Base-by-base conservation (phyloP, 306 rosid genomes). In the Pachyrhizus erosus region DNA sequence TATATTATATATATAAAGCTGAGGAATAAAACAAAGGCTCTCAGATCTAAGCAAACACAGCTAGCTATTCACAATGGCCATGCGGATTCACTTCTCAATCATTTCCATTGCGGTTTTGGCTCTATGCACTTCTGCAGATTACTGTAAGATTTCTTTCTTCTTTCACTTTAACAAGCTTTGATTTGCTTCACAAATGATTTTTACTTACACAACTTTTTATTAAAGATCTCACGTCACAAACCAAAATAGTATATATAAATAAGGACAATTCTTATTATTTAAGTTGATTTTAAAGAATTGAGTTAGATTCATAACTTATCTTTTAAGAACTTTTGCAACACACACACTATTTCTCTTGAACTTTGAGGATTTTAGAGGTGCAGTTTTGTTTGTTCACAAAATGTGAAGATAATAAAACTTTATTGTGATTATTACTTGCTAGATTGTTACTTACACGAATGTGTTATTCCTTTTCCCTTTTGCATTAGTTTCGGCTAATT, bases 31-130 rank as follows among this genome's bases (percentile, higher is more conserved):
- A 76, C 39, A 71, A 26, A 55, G 74, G 11, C 51, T 26, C 79
- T 67, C 76, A 79, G 1, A 79, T 80, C 74, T 79, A 79, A 79
- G 66, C 72, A 57, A 10, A 26, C 73, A 83, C 10, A 40, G 24
- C 26, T 67, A 81, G 40, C 70, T 49, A 54, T 68, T 43, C 43
- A 20, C 37, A 34, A 90, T 92, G 92, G 75, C 80, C 27, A 17
- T 61, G 5, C 7, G 14, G 77, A 24, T 86, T 83, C 23, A 31
- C 78, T 11, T 86, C 70, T 68, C 81, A 31, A 40, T 85, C 31
- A 69, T 92, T 60, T 45, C 84, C 15, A 37, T 87, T 0, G 61
- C 88, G 15, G 39, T 84, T 69, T 84, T 89, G 15, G 71, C 82
- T 37, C 75, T 84, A 40, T 61, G 70, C 70, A 61, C 81, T 81